These are phyloP conservation scores for Herpetomonas tarakana DNA, from an alignment of 208 protist species.

Conservation along the genomic window DNA sequence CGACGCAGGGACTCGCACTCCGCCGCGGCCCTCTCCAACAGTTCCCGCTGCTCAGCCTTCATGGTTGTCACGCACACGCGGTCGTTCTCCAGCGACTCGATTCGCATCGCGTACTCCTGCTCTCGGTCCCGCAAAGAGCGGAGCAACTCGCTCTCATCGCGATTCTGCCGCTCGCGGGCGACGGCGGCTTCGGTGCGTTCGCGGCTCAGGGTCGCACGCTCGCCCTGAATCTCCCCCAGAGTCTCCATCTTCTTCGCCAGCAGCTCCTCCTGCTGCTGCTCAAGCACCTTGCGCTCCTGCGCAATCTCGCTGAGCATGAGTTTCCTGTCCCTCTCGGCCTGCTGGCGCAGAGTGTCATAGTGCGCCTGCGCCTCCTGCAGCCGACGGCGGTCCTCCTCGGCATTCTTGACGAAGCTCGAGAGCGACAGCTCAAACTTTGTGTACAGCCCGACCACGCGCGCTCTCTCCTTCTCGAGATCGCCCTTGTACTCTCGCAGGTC, in stretches of 20 bases:
- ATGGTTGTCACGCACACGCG: constrained; percentile 45
- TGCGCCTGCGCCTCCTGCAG: constrained; percentile 62
- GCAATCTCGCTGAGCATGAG: constrained; percentile 77
- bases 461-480: constrained; percentile 65
- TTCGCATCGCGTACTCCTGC: constrained; percentile 59
- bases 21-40: constrained; percentile 34
- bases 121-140: constrained; percentile 70
- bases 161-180: constrained; percentile 74
- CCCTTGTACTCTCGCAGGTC: constrained; percentile 56
- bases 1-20: constrained; percentile 66
- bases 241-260: constrained; percentile 68
- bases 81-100: constrained; percentile 67
- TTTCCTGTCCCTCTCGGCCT: constrained; percentile 72
- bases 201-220: constrained; percentile 60
- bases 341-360: constrained; percentile 79
- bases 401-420: constrained; percentile 54
- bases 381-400: constrained; percentile 71
- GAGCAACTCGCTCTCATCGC: constrained; percentile 69
- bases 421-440: constrained; percentile 80
- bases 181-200: constrained; percentile 71
- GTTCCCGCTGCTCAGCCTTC: constrained; percentile 52
- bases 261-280: constrained; percentile 84
- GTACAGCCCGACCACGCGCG: constrained; percentile 53
- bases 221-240: constrained; percentile 70
- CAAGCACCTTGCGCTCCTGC: constrained; percentile 77